phyloP scores from a whole-genome alignment of 805 yeast species.

The Groenewaldozyma tartarivorans region DNA sequence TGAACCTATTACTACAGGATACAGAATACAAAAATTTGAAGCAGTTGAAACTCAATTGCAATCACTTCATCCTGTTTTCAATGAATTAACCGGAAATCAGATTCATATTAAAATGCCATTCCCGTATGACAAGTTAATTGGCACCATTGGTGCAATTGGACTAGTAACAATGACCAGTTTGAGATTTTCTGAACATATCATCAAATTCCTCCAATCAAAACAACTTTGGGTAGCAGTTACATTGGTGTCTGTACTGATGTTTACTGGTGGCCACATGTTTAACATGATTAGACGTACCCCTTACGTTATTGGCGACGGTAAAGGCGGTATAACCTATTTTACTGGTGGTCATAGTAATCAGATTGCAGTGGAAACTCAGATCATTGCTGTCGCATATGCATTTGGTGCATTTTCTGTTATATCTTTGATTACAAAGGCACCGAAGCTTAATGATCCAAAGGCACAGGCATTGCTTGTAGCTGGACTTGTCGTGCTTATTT shows the following conservation, averaged over 20 bases:
- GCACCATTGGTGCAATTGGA: slow-evolving; percentile 2
- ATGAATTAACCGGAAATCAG: slow-evolving; percentile 16
- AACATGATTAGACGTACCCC: slow-evolving; percentile 71
- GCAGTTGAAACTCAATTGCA: slow-evolving; percentile 20
- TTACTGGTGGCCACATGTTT: slow-evolving; percentile 89
- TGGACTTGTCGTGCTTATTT: slow-evolving; percentile 35
- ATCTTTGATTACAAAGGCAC: slow-evolving; percentile 48
- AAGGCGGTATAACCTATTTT: slow-evolving; percentile 42
- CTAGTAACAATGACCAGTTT: slow-evolving; percentile 6
- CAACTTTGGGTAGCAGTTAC: slow-evolving; percentile 66
- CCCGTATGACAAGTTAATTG: slow-evolving; percentile 18
- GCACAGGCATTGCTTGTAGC: slow-evolving; percentile 42
- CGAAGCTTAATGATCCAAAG: slow-evolving; percentile 36
- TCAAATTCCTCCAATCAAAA: slow-evolving; percentile 37
- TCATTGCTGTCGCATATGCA: slow-evolving; percentile 67
- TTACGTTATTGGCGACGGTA: slow-evolving; percentile 34
- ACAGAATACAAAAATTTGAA: slow-evolving; percentile 21
- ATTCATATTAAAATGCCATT: slow-evolving; percentile 26
- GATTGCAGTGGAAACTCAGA: slow-evolving; percentile 82
- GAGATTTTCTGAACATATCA: slow-evolving; percentile 25
- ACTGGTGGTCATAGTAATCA: slow-evolving; percentile 66
- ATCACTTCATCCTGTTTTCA: slow-evolving; percentile 13
- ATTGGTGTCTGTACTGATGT: slow-evolving; percentile 55
- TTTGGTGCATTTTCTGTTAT: slow-evolving; percentile 51
- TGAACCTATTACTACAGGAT: slow-evolving; percentile 17